phyloP scores from a whole-genome alignment of 805 yeast genomes.

The Candida piceae region DNA sequence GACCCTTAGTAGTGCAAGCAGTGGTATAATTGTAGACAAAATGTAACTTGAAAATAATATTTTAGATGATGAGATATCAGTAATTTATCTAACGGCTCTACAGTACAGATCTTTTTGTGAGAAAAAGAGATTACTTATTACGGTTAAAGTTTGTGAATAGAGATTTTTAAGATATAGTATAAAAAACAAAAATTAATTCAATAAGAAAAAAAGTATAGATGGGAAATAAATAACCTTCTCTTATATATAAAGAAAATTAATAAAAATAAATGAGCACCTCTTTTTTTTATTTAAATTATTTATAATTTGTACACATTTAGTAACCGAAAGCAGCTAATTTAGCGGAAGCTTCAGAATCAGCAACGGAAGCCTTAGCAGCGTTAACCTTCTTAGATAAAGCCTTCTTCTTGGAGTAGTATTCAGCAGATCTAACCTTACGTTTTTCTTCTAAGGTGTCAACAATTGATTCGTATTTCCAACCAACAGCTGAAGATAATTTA shows the following conservation, averaged over 20 bases:
- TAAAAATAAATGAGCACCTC: conserved; percentile 13
- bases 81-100: no score
- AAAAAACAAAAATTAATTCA: conserved; percentile 3
- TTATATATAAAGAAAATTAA: conserved; percentile 2
- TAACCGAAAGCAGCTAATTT: conserved; percentile 96
- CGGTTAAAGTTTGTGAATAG: no score
- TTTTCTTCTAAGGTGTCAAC: conserved; percentile 98
- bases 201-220: conserved; percentile 1
- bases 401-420: conserved; percentile 97
- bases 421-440: conserved; percentile 98
- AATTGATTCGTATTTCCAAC: conserved; percentile 99
- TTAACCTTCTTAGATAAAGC: conserved; percentile 90
- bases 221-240: conserved; percentile 1
- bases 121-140: no score
- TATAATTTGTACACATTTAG: conserved; percentile 45
- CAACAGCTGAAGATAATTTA: conserved; percentile 92
- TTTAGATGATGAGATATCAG: no score
- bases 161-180: background rate
- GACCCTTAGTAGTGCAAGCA: no score
- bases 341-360: conserved; percentile 86
- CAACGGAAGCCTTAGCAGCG: conserved; percentile 82
- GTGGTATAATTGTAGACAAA: no score
- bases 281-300: conserved; percentile 11
- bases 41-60: no score
- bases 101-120: no score